These are phyloP conservation scores for Penicillium diatomitis DNA, from an alignment of 495 filamentous ascomycete genomes.

Conservation along the genomic window DNA sequence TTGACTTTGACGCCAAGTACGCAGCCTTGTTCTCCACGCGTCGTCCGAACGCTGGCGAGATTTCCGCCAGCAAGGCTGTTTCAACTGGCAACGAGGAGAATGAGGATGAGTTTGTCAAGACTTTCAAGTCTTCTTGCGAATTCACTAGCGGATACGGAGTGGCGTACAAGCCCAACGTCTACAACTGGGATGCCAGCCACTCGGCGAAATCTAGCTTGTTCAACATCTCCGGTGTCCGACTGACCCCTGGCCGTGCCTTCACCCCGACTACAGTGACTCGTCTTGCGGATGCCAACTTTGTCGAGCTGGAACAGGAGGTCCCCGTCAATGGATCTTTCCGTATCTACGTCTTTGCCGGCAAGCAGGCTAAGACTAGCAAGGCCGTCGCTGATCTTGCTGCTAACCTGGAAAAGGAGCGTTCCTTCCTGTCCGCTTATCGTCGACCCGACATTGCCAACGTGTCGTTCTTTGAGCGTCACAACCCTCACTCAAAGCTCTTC, in stretches of 20 bases:
- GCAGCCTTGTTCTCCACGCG: conserved; percentile 54
- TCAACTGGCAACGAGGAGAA: conserved; percentile 19
- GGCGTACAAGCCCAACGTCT: conserved; percentile 49
- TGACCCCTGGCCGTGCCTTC: conserved; percentile 63
- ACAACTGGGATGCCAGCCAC: conserved; percentile 67
- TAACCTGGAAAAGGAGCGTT: conserved; percentile 52
- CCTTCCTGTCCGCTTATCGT: conserved; percentile 59
- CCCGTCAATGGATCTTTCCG: conserved; percentile 82
- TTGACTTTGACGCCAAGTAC: conserved; percentile 65
- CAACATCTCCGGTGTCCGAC: conserved; percentile 48
- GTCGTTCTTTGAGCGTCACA: conserved; percentile 69
- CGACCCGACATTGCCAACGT: conserved; percentile 53
- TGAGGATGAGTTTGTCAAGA: conserved; percentile 55
- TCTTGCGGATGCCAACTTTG: conserved; percentile 75
- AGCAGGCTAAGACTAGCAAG: conserved; percentile 44
- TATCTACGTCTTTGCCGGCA: conserved; percentile 74
- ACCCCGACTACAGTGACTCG: conserved; percentile 70
- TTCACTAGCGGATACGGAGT: conserved; percentile 61
- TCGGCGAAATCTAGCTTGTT: conserved; percentile 62
- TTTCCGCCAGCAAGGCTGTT: conserved; percentile 34
- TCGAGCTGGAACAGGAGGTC: conserved; percentile 80
- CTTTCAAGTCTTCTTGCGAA: conserved; percentile 56
- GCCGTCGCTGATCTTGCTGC: conserved; percentile 61
- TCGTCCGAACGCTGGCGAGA: conserved; percentile 48
- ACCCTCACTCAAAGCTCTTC: conserved; percentile 75